Base-by-base conservation (phyloP, 331 rosid species). In the Quercus tomentella region DNA sequence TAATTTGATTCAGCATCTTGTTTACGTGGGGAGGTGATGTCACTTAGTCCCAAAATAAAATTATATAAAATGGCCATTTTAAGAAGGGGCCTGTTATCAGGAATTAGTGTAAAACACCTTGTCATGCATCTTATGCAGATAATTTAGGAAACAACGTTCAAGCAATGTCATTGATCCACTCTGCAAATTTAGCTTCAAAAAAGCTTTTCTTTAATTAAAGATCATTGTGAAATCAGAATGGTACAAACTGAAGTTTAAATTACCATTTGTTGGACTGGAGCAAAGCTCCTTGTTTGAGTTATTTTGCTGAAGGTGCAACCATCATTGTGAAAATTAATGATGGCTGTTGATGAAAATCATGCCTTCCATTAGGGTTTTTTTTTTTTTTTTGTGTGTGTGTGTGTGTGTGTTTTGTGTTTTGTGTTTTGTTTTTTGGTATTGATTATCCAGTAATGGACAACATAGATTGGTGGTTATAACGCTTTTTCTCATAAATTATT, bases 401-500 rank as follows among this genome's bases (percentile, higher is more conserved):
- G n/a, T n/a, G n/a, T n/a, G n/a, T 26, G 30, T 26, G 30, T 26
- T n/a, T 14, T n/a, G 4, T 56, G 33, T 17, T 3, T 57, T 9
- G 1, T n/a, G 9, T 70, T 2, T 43, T 45, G 20, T 22, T 43
- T 22, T 41, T 41, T 41, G 49, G 49, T 41, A 41, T 56, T 12
- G 18, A 33, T 67, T 67, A 9, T 20, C 23, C 25, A 3, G 71
- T 20, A 20, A 35, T 35, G 72, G 72, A 35, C 22, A 23, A 26
- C 21, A 25, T 25, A 17, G 23, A 4, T 63, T 17, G 23, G 23
- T 65, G 65, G 69, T 2, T 0, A 7, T 54, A 62, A 43, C 56
- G 63, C 31, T 79, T 62, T 73, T 33, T 56, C 55, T 63, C 58
- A 5, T 83, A 45, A 80, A 55, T 51, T 49, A 54, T 82, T 74